Conservation (phyloP, 768 basidiomycete species). For the Podaxis sp. region DNA sequence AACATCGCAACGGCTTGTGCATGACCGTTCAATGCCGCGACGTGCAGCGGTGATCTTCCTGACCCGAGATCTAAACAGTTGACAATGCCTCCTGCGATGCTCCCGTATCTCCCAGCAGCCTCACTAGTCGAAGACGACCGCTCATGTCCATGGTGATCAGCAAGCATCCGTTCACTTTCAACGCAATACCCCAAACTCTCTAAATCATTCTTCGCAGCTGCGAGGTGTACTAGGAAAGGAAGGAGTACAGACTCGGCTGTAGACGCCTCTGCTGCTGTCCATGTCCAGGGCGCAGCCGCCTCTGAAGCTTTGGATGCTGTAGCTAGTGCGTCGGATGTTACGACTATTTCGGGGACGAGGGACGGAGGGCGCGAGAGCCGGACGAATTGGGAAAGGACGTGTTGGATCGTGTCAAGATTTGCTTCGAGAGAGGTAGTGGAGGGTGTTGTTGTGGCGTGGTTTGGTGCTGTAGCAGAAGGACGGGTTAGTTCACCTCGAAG, state of each 20-base stretch:
- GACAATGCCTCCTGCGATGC: conserved; percentile 63
- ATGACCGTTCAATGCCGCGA: conserved; percentile 70
- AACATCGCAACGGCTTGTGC: conserved; percentile 39
- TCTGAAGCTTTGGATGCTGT: conserved; percentile 29
- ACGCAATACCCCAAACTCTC: conserved; percentile 62
- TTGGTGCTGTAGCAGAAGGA: conserved; percentile 36
- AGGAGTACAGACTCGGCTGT: conserved; percentile 66
- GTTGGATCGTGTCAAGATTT: conserved; percentile 57
- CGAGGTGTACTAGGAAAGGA: conserved; percentile 76
- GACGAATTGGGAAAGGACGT: conserved; percentile 63
- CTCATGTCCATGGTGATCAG: conserved; percentile 17
- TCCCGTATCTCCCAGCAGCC: conserved; percentile 23
- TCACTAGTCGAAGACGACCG: conserved; percentile 19
- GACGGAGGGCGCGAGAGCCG: conserved; percentile 47
- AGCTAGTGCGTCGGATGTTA: conserved; percentile 35
- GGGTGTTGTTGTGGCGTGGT: conserved; percentile 24
- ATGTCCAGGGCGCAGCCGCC: conserved; percentile 66
- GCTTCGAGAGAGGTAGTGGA: conserved; percentile 31
- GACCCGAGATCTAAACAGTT: conserved; percentile 70
- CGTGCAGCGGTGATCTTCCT: conserved; percentile 73
- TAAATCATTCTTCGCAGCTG: conserved; percentile 66
- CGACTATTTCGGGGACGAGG: conserved; percentile 28
- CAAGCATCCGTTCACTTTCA: conserved; percentile 20
- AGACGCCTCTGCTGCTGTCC: conserved; percentile 72
- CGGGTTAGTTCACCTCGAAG: conserved; percentile 87